Conservation (phyloP, 345 rosid species). For the Citrus inodora region DNA sequence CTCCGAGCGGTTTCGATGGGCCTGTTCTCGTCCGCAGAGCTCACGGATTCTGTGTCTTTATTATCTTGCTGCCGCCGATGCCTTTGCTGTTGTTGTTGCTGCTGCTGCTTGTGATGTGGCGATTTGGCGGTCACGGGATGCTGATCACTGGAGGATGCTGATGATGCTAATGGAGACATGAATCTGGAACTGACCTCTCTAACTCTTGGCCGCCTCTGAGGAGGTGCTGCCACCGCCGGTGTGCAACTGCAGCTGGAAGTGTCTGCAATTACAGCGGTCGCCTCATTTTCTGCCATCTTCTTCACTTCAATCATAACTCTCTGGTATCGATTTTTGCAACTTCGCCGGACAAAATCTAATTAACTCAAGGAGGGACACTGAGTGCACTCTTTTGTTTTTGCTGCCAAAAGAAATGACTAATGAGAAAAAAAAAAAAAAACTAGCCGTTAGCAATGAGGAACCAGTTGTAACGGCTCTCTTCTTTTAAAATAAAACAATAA, state of each 20-base stretch:
- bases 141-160: constrained; percentile 42
- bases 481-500: neutral
- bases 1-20: constrained; percentile 40
- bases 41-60: constrained; percentile 26
- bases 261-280: neutral
- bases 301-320: neutral
- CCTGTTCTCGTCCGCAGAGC: constrained; percentile 42
- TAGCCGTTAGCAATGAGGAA: constrained; percentile 20
- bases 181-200: constrained; percentile 83
- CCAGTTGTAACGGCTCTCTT: constrained; percentile 15
- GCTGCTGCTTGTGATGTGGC: constrained; percentile 26
- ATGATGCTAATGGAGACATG: constrained; percentile 59
- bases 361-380: neutral
- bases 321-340: neutral
- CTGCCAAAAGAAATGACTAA: neutral
- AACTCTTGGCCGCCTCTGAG: constrained; percentile 65
- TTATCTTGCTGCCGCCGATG: constrained; percentile 38
- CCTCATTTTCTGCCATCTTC: constrained; percentile 3
- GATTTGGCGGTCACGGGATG: constrained; percentile 37
- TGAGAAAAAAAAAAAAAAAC: neutral
- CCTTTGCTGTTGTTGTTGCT: constrained; percentile 24
- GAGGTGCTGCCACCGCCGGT: constrained; percentile 24
- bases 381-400: neutral
- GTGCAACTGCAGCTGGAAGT: constrained; percentile 12
- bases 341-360: neutral